Conservation (phyloP, 2,329 filamentous ascomycete species). For the Calonectria honghensis region DNA sequence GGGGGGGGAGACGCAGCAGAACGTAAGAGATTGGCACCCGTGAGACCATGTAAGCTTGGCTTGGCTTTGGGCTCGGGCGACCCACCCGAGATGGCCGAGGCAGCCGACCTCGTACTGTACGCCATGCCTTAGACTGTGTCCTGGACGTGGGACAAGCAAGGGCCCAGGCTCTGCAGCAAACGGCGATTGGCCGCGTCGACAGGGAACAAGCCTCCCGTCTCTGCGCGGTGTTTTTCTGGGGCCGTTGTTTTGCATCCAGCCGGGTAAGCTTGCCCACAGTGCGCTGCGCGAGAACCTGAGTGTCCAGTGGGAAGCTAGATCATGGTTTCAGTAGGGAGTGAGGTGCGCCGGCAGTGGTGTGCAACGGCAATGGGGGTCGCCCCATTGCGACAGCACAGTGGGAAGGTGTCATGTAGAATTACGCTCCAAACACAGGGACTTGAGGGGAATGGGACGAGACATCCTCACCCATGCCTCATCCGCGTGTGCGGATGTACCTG, state of each 20-base stretch:
- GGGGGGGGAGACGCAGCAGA: slow-evolving; percentile 22
- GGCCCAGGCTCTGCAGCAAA: slow-evolving; percentile 36
- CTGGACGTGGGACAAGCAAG: slow-evolving; percentile 41
- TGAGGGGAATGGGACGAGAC: slow-evolving; percentile 18
- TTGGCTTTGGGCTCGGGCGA: slow-evolving; percentile 32
- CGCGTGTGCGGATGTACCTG: not conserved
- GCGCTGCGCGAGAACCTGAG: slow-evolving; percentile 32
- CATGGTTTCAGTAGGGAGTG: slow-evolving; percentile 47
- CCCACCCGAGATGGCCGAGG: slow-evolving; percentile 47
- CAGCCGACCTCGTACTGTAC: slow-evolving; percentile 34
- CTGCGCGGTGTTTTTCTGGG: slow-evolving; percentile 23
- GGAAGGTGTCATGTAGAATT: slow-evolving; percentile 29
- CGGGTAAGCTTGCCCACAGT: slow-evolving; percentile 36
- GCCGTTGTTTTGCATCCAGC: slow-evolving; percentile 40
- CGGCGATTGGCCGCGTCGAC: slow-evolving; percentile 43
- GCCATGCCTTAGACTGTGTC: slow-evolving; percentile 25
- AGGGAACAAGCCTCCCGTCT: slow-evolving; percentile 46
- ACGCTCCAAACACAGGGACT: slow-evolving; percentile 4
- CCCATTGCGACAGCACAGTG: slow-evolving; percentile 45
- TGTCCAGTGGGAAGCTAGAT: slow-evolving; percentile 49
- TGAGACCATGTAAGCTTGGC: slow-evolving; percentile 42
- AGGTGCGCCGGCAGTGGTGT: slow-evolving; percentile 46
- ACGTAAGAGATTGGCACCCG: slow-evolving; percentile 52
- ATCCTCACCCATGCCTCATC: not conserved
- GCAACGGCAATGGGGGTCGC: slow-evolving; percentile 45